phyloP scores from a whole-genome alignment of 1,139 yeast species.

The Kodamaea suecica region DNA sequence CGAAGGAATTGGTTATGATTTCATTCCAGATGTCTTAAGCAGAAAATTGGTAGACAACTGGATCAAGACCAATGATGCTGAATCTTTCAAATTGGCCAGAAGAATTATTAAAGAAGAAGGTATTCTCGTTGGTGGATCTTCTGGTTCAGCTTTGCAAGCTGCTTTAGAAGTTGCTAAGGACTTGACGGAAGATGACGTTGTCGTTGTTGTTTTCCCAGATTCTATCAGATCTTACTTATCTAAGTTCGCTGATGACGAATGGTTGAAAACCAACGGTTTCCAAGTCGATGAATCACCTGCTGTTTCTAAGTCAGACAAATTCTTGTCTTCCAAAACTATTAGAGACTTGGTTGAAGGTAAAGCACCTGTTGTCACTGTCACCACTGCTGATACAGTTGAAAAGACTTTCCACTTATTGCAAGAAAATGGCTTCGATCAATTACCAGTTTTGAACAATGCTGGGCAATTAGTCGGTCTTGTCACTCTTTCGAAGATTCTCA shows the following conservation, averaged over 20 bases:
- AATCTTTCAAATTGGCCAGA: constrained; percentile 77
- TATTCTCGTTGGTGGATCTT: constrained; percentile 82
- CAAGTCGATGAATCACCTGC: constrained; percentile 47
- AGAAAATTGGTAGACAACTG: constrained; percentile 69
- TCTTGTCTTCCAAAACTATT: constrained; percentile 49
- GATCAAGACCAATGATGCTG: constrained; percentile 85
- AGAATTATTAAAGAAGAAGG: constrained; percentile 85
- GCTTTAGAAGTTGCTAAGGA: constrained; percentile 69
- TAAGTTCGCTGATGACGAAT: constrained; percentile 87
- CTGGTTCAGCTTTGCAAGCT: constrained; percentile 83
- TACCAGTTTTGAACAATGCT: constrained; percentile 63
- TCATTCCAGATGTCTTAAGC: constrained; percentile 77
- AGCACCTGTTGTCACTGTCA: constrained; percentile 79
- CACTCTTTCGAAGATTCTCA: constrained; percentile 71
- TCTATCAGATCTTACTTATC: constrained; percentile 84
- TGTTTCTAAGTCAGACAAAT: constrained; percentile 51
- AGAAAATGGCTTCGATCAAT: constrained; percentile 79
- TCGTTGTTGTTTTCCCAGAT: constrained; percentile 85
- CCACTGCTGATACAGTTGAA: constrained; percentile 57
- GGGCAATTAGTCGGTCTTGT: constrained; percentile 75
- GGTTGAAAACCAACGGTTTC: constrained; percentile 83
- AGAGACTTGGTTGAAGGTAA: constrained; percentile 60
- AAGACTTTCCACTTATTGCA: constrained; percentile 70
- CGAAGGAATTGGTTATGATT: constrained; percentile 92
- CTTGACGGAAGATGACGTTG: constrained; percentile 68